Base-by-base conservation (phyloP, 1,284 basidiomycete genomes). In the Ustilago hordei region DNA sequence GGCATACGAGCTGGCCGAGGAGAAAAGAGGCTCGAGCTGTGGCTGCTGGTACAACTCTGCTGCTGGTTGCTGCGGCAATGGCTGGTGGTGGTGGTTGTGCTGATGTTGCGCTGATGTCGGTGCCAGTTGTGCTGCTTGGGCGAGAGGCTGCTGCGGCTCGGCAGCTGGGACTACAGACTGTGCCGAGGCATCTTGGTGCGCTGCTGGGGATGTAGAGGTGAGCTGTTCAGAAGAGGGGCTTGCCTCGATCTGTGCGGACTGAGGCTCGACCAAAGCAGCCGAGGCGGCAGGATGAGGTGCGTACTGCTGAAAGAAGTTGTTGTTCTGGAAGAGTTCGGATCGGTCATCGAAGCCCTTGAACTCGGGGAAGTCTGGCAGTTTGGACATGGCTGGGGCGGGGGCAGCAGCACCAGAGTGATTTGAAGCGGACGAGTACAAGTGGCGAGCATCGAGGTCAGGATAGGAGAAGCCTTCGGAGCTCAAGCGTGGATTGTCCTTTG, bases 1-100 rank as follows among this genome's bases (percentile, higher is more conserved):
- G 17, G 69, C 62, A 39, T 77, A 77, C 1, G 75, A 77, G 64
- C 69, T 77, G 35, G 75, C 75, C 1, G 75, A 77, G 1, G 75
- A 77, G 34, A 77, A 77, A 36, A 69, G 69, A 55, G 66, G 75
- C 55, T 77, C 69, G 58, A 69, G 66, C 38, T 69, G 63, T 3
- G 65, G 59, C 28, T 69, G 48, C 4, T 64, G 36, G 12, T 47
- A 12, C 11, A 39, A 36, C 28, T 55, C n/a, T 12, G 53, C 4
- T 28, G 38, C 45, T 48, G 55, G 38, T 35, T 57, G 31, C 8
- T 61, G 32, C 23, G 17, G 19, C 3, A 43, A 54, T 3, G 31
- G 61, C 32, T 32, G 47, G 47, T 45, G 38, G 13, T 15, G 39
- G 1, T 43, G 13, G 39, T 17, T 43, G 13, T 43, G 39, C 12